Conservation (phyloP, 768 basidiomycete genomes). For the Mycena leptocephala region DNA sequence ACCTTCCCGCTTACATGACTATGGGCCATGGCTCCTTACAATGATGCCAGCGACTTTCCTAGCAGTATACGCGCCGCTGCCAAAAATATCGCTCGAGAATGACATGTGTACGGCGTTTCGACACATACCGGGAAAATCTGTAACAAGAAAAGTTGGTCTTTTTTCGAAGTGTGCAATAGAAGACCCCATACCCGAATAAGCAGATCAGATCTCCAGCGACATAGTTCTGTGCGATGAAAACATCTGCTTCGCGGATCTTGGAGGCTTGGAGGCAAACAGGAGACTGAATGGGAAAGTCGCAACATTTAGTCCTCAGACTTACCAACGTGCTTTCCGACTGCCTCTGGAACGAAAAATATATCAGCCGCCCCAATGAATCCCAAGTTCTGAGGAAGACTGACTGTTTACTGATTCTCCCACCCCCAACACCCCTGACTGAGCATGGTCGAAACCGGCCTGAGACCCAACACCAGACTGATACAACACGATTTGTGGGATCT, state of each 20-base stretch:
- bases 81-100: neutral
- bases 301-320: too few species aligned
- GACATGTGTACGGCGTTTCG: neutral
- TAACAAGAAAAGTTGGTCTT: neutral
- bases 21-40: neutral
- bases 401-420: too few species aligned
- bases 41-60: neutral
- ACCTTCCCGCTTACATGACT: too few species aligned
- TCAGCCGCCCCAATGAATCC: too few species aligned
- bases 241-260: constrained; percentile 46
- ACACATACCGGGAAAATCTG: neutral
- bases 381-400: too few species aligned
- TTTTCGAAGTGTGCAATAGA: neutral
- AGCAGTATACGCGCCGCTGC: neutral
- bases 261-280: constrained; percentile 18
- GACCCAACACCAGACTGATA: constrained; percentile 45
- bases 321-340: too few species aligned
- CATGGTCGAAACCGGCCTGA: constrained; percentile 34
- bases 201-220: constrained; percentile 35
- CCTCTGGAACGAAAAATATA: too few species aligned
- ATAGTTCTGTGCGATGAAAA: constrained; percentile 42
- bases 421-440: too few species aligned
- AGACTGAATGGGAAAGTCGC: neutral
- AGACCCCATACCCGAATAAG: constrained; percentile 28
- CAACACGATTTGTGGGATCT: constrained; percentile 44